These are phyloP conservation scores for Aspergillus homomorphus DNA, from an alignment of 495 filamentous ascomycete genomes.

Conservation along the genomic window DNA sequence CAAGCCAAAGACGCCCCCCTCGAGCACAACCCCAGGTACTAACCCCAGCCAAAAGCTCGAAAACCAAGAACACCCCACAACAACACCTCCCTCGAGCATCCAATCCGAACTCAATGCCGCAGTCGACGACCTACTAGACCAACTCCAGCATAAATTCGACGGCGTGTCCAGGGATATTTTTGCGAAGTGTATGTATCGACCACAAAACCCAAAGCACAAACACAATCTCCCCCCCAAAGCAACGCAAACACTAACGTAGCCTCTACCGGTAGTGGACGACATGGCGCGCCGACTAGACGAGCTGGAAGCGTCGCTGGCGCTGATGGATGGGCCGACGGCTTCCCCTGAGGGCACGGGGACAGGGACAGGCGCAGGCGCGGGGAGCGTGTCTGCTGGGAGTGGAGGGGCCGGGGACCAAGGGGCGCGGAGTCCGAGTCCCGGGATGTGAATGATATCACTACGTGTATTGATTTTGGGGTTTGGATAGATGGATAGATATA, in stretches of 20 bases:
- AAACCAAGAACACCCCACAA: neutral
- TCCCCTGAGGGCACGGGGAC: neutral
- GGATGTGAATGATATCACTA: conserved; percentile 19
- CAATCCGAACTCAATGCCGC: conserved; percentile 68
- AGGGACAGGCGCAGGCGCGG: too few species aligned
- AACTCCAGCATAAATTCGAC: conserved; percentile 79
- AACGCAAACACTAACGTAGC: too few species aligned
- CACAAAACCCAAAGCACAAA: too few species aligned
- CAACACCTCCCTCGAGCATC: conserved; percentile 32
- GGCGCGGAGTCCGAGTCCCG: conserved; percentile 10
- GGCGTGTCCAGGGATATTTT: conserved; percentile 80
- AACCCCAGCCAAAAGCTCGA: too few species aligned
- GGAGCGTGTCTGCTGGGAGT: neutral
- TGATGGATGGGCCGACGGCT: conserved; percentile 16
- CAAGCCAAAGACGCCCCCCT: too few species aligned
- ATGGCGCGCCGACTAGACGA: conserved; percentile 89
- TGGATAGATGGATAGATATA: too few species aligned
- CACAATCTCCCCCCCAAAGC: too few species aligned
- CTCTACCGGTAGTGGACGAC: conserved; percentile 73
- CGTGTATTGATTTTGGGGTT: neutral
- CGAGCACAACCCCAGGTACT: too few species aligned
- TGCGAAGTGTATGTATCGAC: conserved; percentile 88
- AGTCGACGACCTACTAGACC: conserved; percentile 81
- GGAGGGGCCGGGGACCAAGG: neutral
- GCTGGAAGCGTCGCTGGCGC: conserved; percentile 63